phyloP scores from a whole-genome alignment of 805 yeast species.

The Starmerella powellii region DNA sequence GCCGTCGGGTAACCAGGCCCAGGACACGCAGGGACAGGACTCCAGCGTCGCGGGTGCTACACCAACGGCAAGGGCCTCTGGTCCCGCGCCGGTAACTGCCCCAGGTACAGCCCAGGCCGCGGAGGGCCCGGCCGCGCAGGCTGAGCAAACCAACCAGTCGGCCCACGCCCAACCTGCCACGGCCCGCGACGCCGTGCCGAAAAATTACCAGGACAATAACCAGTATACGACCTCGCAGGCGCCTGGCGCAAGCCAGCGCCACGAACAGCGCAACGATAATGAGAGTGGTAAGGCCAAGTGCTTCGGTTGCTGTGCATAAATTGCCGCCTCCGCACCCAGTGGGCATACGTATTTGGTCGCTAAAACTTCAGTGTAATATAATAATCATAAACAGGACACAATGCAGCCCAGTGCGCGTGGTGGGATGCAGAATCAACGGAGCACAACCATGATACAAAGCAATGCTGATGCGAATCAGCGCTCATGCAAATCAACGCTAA shows the following conservation, averaged over 20 bases:
- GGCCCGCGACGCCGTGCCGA: slow-evolving; percentile 6
- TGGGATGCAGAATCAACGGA: too few relatives aligned
- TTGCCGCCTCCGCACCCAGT: too few relatives aligned
- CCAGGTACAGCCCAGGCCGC: slow-evolving; percentile 3
- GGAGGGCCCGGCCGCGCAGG: slow-evolving; percentile 2
- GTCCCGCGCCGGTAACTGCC: slow-evolving; percentile 3
- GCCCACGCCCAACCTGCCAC: neutral
- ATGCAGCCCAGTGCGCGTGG: too few relatives aligned
- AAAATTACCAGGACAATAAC: slow-evolving; percentile 19
- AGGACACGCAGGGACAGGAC: slow-evolving; percentile 4
- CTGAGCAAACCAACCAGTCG: neutral
- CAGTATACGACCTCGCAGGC: slow-evolving; percentile 12
- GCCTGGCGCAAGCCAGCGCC: slow-evolving; percentile 8
- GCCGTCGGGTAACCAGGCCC: slow-evolving; percentile 7
- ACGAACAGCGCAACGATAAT: slow-evolving; percentile 10
- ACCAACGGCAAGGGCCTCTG: too few relatives aligned
- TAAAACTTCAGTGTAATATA: neutral
- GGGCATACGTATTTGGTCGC: neutral
- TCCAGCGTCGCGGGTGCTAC: slow-evolving; percentile 1
- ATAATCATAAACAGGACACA: neutral
- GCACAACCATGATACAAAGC: neutral
- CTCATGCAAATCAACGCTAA: too few relatives aligned
- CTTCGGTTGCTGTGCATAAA: slow-evolving; percentile 10
- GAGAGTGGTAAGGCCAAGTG: slow-evolving; percentile 14
- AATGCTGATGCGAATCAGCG: too few relatives aligned